Conservation (phyloP, 139 green algal species). For the Pseudopediastrum boryanum region DNA sequence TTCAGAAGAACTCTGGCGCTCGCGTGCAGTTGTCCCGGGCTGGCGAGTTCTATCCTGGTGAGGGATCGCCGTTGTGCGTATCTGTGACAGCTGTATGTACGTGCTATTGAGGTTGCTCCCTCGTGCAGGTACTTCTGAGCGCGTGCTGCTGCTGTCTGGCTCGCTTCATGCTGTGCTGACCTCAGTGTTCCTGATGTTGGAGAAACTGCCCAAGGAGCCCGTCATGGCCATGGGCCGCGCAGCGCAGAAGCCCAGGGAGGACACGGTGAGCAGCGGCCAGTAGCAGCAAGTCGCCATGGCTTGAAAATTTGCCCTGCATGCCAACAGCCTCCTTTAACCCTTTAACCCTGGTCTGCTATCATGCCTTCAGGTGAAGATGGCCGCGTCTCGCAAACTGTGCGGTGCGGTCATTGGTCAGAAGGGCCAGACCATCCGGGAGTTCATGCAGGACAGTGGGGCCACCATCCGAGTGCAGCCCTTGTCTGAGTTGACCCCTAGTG, state of each 20-base stretch:
- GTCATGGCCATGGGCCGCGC: slow-evolving; percentile 34
- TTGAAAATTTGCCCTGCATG: background rate
- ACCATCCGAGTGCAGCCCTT: slow-evolving; percentile 69
- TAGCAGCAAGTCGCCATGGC: no score
- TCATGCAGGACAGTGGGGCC: slow-evolving; percentile 69
- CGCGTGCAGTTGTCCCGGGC: slow-evolving; percentile 67
- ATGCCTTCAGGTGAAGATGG: slow-evolving; percentile 63
- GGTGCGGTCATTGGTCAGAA: slow-evolving; percentile 71
- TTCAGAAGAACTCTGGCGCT: slow-evolving; percentile 64
- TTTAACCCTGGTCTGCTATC: background rate
- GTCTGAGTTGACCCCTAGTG: slow-evolving; percentile 57
- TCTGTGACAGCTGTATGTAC: background rate
- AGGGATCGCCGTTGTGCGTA: background rate
- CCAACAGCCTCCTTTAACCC: no score
- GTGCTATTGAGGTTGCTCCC: background rate
- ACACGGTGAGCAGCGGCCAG: slow-evolving; percentile 9
- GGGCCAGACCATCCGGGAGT: slow-evolving; percentile 66
- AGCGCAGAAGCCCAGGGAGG: slow-evolving; percentile 24
- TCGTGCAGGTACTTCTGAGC: slow-evolving; percentile 87
- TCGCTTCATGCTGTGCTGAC: slow-evolving; percentile 71
- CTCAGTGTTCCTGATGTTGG: slow-evolving; percentile 69
- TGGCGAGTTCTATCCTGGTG: slow-evolving; percentile 71
- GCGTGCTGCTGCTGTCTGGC: slow-evolving; percentile 79
- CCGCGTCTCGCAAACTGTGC: slow-evolving; percentile 63
- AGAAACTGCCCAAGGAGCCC: slow-evolving; percentile 58